These are phyloP conservation scores for Coffea humblotiana DNA, from an alignment of 305 asterid genomes.

Conservation along the genomic window DNA sequence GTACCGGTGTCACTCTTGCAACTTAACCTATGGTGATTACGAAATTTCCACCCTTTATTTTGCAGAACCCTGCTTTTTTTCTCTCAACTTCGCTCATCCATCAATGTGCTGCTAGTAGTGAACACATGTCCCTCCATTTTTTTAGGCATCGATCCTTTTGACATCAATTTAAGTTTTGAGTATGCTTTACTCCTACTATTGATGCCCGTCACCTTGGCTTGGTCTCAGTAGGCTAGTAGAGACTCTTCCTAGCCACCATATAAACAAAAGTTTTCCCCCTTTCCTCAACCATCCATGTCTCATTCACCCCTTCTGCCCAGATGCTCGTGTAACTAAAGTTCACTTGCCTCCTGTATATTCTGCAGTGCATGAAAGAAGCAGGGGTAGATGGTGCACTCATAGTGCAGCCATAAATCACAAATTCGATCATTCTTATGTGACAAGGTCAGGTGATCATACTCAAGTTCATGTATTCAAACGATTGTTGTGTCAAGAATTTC, in stretches of 20 bases:
- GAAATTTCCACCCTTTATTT: not conserved
- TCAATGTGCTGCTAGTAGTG: no score
- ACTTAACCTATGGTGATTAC: no score
- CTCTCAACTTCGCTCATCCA: not conserved
- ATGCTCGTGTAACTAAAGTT: no score
- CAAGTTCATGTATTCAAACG: not conserved
- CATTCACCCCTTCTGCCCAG: not conserved
- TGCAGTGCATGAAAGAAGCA: constrained; percentile 78
- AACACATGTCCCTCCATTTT: no score
- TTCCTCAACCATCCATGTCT: not conserved
- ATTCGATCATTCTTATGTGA: constrained; percentile 89
- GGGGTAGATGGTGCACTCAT: constrained; percentile 87
- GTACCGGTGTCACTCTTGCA: no score
- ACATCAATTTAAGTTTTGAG: no score
- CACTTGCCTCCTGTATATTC: not conserved
- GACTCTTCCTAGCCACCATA: not conserved
- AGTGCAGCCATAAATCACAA: constrained; percentile 87
- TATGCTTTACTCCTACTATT: not conserved
- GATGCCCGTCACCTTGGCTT: not conserved
- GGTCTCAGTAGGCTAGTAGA: not conserved
- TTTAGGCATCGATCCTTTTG: no score
- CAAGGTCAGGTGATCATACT: constrained; percentile 54
- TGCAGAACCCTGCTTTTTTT: not conserved
- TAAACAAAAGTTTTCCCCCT: not conserved
- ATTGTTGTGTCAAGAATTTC: not conserved